Evolutionary conservation across 331 rosid species (phyloP).

Genomic region (Rhamnella rubrinervis): DNA sequence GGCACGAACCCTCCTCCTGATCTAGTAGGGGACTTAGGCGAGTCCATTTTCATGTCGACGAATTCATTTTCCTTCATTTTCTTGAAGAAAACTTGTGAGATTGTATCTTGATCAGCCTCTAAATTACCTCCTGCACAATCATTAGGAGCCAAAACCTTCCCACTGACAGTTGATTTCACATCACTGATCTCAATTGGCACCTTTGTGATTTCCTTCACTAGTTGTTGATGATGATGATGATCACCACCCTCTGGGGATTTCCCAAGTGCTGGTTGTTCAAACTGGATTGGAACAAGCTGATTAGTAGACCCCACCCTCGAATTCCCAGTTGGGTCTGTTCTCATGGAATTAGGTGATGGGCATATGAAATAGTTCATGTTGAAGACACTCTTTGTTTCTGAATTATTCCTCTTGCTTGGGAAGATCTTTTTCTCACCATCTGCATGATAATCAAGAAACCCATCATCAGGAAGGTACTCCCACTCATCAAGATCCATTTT

Average conservation of each 20-base stretch:
- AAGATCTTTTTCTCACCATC: constrained; percentile 38
- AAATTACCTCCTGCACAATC: not conserved
- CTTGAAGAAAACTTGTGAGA: constrained; percentile 59
- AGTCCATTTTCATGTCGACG: constrained; percentile 74
- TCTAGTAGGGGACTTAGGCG: constrained; percentile 51
- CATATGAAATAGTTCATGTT: constrained; percentile 53
- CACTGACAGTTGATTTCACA: constrained; percentile 9
- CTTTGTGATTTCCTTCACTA: constrained; percentile 20
- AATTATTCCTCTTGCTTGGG: constrained; percentile 22
- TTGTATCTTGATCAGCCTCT: constrained; percentile 45
- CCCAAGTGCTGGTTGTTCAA: constrained; percentile 35
- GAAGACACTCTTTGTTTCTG: constrained; percentile 35
- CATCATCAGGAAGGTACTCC: constrained; percentile 68
- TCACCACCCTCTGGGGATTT: constrained; percentile 11
- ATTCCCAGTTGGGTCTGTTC: constrained; percentile 22
- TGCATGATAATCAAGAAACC: constrained; percentile 47
- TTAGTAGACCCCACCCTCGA: constrained; percentile 21
- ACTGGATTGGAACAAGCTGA: constrained; percentile 47
- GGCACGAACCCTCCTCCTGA: constrained; percentile 22
- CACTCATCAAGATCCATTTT: constrained; percentile 76
- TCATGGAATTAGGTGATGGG: constrained; percentile 42
- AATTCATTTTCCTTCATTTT: constrained; percentile 64
- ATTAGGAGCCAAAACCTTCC: not conserved
- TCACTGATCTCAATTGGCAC: constrained; percentile 5
- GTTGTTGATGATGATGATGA: constrained; percentile 4